phyloP scores from a whole-genome alignment of 768 basidiomycete genomes.

The Phlegmacium glaucopus region DNA sequence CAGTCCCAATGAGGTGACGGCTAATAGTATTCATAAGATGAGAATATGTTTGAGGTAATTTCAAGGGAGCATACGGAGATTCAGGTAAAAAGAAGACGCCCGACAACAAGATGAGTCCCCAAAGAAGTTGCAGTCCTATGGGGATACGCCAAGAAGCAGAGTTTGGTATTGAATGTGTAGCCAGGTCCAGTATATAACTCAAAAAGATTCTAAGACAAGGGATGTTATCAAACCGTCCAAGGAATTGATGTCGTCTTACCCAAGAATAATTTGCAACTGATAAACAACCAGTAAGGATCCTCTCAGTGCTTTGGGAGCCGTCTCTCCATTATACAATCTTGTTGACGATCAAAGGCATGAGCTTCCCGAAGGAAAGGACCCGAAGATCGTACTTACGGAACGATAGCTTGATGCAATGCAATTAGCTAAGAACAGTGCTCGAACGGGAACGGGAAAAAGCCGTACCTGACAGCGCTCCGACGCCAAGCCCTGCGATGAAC shows the following conservation, averaged over 20 bases:
- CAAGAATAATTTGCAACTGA: slow-evolving; percentile 73
- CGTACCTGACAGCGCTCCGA: slow-evolving; percentile 70
- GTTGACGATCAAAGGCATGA: slow-evolving; percentile 22
- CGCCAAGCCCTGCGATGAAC: slow-evolving; percentile 73
- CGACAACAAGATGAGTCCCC: slow-evolving; percentile 63
- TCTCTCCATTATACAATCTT: slow-evolving; percentile 75
- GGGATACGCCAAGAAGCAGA: slow-evolving; percentile 74
- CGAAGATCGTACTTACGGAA: slow-evolving; percentile 34
- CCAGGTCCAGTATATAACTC: slow-evolving; percentile 69
- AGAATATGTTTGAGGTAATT: background rate
- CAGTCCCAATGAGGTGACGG: slow-evolving; percentile 66
- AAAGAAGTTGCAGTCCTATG: slow-evolving; percentile 70
- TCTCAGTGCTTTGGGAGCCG: slow-evolving; percentile 70
- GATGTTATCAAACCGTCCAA: background rate
- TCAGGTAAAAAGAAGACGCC: slow-evolving; percentile 78
- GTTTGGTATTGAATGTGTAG: slow-evolving; percentile 49
- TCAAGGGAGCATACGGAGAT: slow-evolving; percentile 54
- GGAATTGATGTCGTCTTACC: slow-evolving; percentile 36
- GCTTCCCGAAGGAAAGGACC: background rate
- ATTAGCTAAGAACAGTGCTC: background rate
- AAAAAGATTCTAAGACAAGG: slow-evolving; percentile 53
- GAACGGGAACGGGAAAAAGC: background rate
- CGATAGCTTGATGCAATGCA: slow-evolving; percentile 37
- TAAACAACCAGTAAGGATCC: slow-evolving; percentile 71
- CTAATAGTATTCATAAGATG: slow-evolving; percentile 26